Conservation (phyloP, 2,329 filamentous ascomycete species). For the Teratosphaeria viscida region DNA sequence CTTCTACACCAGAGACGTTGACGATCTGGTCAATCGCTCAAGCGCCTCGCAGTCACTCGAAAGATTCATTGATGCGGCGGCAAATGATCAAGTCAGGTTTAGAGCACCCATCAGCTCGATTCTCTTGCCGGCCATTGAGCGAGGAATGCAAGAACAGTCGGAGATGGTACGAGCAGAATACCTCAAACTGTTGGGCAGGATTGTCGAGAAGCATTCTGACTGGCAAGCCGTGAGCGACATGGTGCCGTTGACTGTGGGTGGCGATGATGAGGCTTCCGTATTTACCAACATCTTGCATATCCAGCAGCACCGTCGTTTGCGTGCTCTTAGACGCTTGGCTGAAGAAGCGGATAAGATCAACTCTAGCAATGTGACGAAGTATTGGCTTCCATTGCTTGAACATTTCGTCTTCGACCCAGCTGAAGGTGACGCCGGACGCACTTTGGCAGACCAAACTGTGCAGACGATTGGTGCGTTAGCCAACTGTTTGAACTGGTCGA, state of each 20-base stretch:
- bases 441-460: constrained; percentile 78
- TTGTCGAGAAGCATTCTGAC: constrained; percentile 59
- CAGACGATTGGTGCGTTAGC: constrained; percentile 66
- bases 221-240: constrained; percentile 69
- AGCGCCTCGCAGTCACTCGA: constrained; percentile 76
- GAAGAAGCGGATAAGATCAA: constrained; percentile 57
- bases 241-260: constrained; percentile 54
- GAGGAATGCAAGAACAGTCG: constrained; percentile 62
- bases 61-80: constrained; percentile 57
- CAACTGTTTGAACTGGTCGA: constrained; percentile 74
- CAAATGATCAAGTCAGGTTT: constrained; percentile 41
- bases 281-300: constrained; percentile 90
- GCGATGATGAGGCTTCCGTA: constrained; percentile 75
- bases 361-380: constrained; percentile 69
- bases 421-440: constrained; percentile 68
- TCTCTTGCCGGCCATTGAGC: constrained; percentile 65
- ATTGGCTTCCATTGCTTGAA: constrained; percentile 85
- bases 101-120: constrained; percentile 50
- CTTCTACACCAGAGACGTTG: constrained; percentile 73
- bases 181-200: constrained; percentile 64
- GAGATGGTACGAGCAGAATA: constrained; percentile 80
- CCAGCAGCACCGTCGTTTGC: constrained; percentile 72
- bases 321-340: constrained; percentile 69
- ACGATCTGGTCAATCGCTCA: constrained; percentile 75
- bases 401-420: constrained; percentile 83